Evolutionary conservation across 2,329 filamentous ascomycete species (phyloP).

Genomic region (Hypomyces perniciosus): DNA sequence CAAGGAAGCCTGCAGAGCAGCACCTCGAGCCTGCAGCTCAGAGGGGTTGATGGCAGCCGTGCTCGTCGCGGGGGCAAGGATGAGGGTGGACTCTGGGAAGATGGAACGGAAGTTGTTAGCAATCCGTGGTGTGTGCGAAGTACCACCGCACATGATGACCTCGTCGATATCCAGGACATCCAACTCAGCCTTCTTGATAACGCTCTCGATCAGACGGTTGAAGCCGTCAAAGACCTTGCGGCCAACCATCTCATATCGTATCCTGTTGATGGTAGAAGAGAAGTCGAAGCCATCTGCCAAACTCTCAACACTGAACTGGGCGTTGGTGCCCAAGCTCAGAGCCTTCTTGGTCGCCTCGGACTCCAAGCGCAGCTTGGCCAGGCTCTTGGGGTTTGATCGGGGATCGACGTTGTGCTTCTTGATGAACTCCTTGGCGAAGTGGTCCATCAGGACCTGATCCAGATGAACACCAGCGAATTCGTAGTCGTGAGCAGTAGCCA

Average conservation of each 20-base stretch:
- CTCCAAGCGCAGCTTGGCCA: slow-evolving; percentile 91
- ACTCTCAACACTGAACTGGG: slow-evolving; percentile 88
- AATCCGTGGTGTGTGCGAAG: slow-evolving; percentile 89
- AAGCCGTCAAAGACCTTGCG: slow-evolving; percentile 85
- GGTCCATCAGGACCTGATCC: slow-evolving; percentile 86
- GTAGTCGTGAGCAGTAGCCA: slow-evolving; percentile 93
- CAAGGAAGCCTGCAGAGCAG: slow-evolving; percentile 89
- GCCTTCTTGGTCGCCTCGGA: slow-evolving; percentile 88
- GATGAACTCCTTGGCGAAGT: slow-evolving; percentile 97
- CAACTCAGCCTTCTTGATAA: slow-evolving; percentile 84
- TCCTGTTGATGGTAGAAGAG: slow-evolving; percentile 83
- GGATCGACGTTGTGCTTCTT: slow-evolving; percentile 95
- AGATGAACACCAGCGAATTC: slow-evolving; percentile 81
- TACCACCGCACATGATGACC: slow-evolving; percentile 87
- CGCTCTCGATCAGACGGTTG: slow-evolving; percentile 75
- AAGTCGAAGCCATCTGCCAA: slow-evolving; percentile 87
- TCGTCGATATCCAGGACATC: slow-evolving; percentile 92
- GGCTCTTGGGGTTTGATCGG: slow-evolving; percentile 67
- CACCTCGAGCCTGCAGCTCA: slow-evolving; percentile 81
- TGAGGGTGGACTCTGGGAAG: slow-evolving; percentile 73
- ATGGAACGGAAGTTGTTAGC: slow-evolving; percentile 70
- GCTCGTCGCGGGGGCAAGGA: slow-evolving; percentile 78
- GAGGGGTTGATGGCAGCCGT: slow-evolving; percentile 83
- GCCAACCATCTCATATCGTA: slow-evolving; percentile 84
- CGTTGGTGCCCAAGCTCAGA: slow-evolving; percentile 79